Percentiles rank a stretch among this genome's conserved stretches.
These are phyloP conservation scores for Anisogramma anomala DNA, from an alignment of 2,329 filamentous ascomycete species.

Conservation along the genomic window DNA sequence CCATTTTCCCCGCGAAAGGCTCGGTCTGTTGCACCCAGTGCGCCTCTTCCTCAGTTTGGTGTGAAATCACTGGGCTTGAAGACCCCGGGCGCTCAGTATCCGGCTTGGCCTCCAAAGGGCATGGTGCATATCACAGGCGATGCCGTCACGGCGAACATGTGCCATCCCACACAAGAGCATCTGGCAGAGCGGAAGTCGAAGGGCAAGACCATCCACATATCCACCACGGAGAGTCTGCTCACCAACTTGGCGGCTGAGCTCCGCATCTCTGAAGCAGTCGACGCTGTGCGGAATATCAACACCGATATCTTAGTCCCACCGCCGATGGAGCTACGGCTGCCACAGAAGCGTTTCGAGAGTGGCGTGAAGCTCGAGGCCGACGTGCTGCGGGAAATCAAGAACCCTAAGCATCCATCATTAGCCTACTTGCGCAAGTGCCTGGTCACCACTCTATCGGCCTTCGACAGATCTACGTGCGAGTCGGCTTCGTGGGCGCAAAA, in stretches of 20 bases:
- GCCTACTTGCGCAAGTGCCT: slow-evolving; percentile 48
- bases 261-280: slow-evolving; percentile 25
- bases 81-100: slow-evolving; percentile 53
- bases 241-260: slow-evolving; percentile 25
- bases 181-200: slow-evolving; percentile 36
- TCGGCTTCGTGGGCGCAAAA: slow-evolving; percentile 66
- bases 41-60: slow-evolving; percentile 32
- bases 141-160: neutral
- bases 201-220: slow-evolving; percentile 31
- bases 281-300: slow-evolving; percentile 25
- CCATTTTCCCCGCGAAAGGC: slow-evolving; percentile 39
- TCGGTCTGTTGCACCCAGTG: slow-evolving; percentile 22
- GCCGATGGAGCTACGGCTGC: slow-evolving; percentile 40
- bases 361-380: slow-evolving; percentile 41
- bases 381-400: slow-evolving; percentile 35
- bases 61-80: slow-evolving; percentile 37
- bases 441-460: slow-evolving; percentile 56
- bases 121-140: slow-evolving; percentile 51
- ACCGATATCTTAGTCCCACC: slow-evolving; percentile 32
- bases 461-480: slow-evolving; percentile 70
- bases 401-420: slow-evolving; percentile 45
- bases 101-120: slow-evolving; percentile 60
- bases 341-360: slow-evolving; percentile 45
- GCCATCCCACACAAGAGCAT: neutral
- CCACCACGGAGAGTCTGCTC: slow-evolving; percentile 33